Evolutionary conservation across 768 basidiomycete genomes (phyloP).

Genomic region (Russula sp.): DNA sequence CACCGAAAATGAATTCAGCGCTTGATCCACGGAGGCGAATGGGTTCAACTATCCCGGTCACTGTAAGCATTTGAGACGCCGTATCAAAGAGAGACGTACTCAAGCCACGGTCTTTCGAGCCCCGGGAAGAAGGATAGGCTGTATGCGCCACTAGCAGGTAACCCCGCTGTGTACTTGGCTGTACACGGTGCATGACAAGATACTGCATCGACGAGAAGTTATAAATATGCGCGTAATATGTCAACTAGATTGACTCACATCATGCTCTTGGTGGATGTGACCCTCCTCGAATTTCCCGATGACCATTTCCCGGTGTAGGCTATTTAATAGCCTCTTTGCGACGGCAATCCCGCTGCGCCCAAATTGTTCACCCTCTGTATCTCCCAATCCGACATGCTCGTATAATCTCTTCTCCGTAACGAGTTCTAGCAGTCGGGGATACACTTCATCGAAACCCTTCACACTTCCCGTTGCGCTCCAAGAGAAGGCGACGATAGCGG

Average conservation of each 20-base stretch:
- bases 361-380: slow-evolving; percentile 22
- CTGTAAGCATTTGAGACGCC: slow-evolving; percentile 3
- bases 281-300: slow-evolving; percentile 85
- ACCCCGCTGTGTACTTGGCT: slow-evolving; percentile 86
- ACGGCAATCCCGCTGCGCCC: slow-evolving; percentile 37
- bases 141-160: slow-evolving; percentile 91
- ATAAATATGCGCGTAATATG: background rate
- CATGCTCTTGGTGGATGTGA: slow-evolving; percentile 94
- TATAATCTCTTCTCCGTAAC: slow-evolving; percentile 83
- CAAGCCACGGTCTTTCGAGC: slow-evolving; percentile 72
- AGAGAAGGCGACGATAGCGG: slow-evolving; percentile 88
- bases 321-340: slow-evolving; percentile 71
- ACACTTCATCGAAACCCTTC: slow-evolving; percentile 96
- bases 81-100: slow-evolving; percentile 48
- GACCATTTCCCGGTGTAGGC: slow-evolving; percentile 88
- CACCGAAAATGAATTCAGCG: slow-evolving; percentile 79
- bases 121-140: slow-evolving; percentile 68
- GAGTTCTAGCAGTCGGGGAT: slow-evolving; percentile 89
- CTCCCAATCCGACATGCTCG: slow-evolving; percentile 55
- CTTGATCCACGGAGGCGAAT: slow-evolving; percentile 79
- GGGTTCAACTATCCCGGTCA: slow-evolving; percentile 58
- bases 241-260: slow-evolving; percentile 48
- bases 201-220: slow-evolving; percentile 52
- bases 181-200: slow-evolving; percentile 88
- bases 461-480: slow-evolving; percentile 87